Evolutionary conservation across 108 stramenopile species (phyloP), one percentile per base, ranked within the genome.

Genomic region (Cyclotella atomus): DNA sequence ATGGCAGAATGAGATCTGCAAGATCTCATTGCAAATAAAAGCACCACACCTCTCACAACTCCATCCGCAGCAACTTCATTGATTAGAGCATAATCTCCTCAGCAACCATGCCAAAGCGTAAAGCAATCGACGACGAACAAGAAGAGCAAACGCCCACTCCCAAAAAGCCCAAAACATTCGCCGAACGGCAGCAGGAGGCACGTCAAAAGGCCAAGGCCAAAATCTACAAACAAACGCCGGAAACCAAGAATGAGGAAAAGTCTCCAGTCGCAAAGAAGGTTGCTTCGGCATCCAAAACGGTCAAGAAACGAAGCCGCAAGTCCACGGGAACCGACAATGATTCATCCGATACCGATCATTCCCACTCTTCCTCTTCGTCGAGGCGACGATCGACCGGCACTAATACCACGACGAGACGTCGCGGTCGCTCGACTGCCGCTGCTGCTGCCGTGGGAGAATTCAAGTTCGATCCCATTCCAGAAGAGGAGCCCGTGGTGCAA

Each of bases 21-120:
- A n/a, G n/a, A n/a, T n/a, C n/a, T n/a, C n/a, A n/a, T n/a, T n/a
- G n/a, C n/a, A n/a, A n/a, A n/a, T n/a, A n/a, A n/a, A n/a, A n/a
- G n/a, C n/a, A n/a, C n/a, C n/a, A n/a, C n/a, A n/a, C n/a, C n/a
- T n/a, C n/a, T n/a, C n/a, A n/a, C n/a, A n/a, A n/a, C n/a, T n/a
- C n/a, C n/a, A n/a, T n/a, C n/a, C n/a, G n/a, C n/a, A n/a, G n/a
- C n/a, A n/a, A n/a, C n/a, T n/a, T n/a, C n/a, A n/a, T n/a, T n/a
- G n/a, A n/a, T n/a, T n/a, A n/a, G n/a, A n/a, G n/a, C n/a, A n/a
- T n/a, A n/a, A n/a, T n/a, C n/a, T n/a, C n/a, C n/a, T n/a, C n/a
- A n/a, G n/a, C n/a, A 57, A 55, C 6, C 24, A 79, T 79, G 78
- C 69, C 78, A 65, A 70, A 79, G 34, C 71, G 78, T 36, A 79